Base-by-base conservation (phyloP, 2,329 filamentous ascomycete species). In the Aspergillus glaucus region DNA sequence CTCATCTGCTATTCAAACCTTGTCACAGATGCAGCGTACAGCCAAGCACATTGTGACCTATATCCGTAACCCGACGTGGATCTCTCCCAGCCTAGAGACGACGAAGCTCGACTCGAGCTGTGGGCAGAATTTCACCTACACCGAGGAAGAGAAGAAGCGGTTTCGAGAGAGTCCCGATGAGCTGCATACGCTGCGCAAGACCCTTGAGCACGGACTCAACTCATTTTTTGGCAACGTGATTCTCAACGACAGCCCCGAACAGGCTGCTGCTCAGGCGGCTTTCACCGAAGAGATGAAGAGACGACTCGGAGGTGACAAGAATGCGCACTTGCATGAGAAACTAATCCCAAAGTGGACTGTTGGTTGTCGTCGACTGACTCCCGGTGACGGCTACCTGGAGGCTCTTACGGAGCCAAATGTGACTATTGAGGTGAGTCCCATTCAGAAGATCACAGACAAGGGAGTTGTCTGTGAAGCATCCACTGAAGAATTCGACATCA, bases 321-420 rank as follows among this genome's bases (percentile, higher is more conserved):
- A 22, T 26, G 15, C 32, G 8, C 30, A 45, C 12, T 14, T 34
- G 4, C 9, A 28, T 6, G 28, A 45, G 22, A 45, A 49, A 6
- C 45, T 62, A 1, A 56, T 56, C 15, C 64, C 62, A 1, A 51
- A 57, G 2, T 63, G 57, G 49, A 47, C 50, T 9, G 50, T 63
- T 6, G 75, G 75, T 1, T 79, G 76, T 48, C 65, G 75, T 8
- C 66, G 76, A 2, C 54, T 77, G 15, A 78, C 77, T 0, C 77
- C 77, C 0, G 76, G 76, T 0, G 72, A 73, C 21, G 75, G 76
- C 0, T 79, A 77, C 55, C 69, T 79, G 7, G 74, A 79, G 55
- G 72, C 76, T 2, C 59, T 76, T 6, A 61, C 64, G 4, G 45
- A 72, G 17, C 60, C 63, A 0, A 76, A 74, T 51, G 69, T 68